Conservation (phyloP, 495 filamentous ascomycete genomes). For the Annulohypoxylon bovei region DNA sequence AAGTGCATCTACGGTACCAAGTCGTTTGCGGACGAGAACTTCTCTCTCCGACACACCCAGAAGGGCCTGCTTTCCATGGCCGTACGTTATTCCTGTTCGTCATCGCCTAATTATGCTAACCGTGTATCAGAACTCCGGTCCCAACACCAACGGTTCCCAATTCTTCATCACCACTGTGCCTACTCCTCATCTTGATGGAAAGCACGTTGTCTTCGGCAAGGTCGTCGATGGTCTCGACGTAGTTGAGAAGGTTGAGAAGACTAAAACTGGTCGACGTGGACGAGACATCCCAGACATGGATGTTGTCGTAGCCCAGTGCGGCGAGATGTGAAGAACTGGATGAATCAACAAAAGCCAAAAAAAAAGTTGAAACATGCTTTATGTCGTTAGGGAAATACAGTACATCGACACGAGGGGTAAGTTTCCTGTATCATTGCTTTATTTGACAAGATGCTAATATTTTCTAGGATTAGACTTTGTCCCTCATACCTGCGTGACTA, state of each 20-base stretch:
- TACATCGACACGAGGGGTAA: background rate
- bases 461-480: background rate
- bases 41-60: constrained; percentile 77
- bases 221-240: constrained; percentile 92
- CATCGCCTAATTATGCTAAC: constrained; percentile 3
- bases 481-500: background rate
- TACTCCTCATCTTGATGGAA: constrained; percentile 89
- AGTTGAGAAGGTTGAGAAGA: constrained; percentile 89
- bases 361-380: background rate
- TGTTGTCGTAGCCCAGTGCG: constrained; percentile 85
- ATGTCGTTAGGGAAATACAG: background rate
- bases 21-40: constrained; percentile 92
- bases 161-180: constrained; percentile 95
- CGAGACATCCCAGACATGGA: constrained; percentile 87
- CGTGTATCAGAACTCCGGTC: constrained; percentile 78
- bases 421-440: background rate
- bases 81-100: constrained; percentile 57
- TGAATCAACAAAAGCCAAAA: background rate
- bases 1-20: constrained; percentile 82
- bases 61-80: constrained; percentile 92
- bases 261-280: constrained; percentile 74
- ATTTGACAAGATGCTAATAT: background rate
- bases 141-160: constrained; percentile 93
- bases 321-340: constrained; percentile 73
- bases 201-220: constrained; percentile 95